These are phyloP conservation scores for Pezicula neosporulosa DNA, from an alignment of 2,329 filamentous ascomycete species.

Conservation along the genomic window DNA sequence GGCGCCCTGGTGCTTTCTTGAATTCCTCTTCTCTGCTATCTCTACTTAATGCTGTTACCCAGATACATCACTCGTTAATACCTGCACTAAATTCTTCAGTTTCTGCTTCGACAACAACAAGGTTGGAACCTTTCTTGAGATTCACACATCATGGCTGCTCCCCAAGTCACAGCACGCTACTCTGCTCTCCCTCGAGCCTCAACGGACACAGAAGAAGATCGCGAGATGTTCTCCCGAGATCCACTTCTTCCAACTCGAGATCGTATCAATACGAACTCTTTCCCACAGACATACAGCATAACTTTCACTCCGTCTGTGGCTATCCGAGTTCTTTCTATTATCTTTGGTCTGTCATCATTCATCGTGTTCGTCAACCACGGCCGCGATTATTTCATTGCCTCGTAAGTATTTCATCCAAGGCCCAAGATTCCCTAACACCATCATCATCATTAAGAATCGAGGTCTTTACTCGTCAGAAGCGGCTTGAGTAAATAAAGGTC, in stretches of 20 bases:
- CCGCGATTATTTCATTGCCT: constrained; percentile 7
- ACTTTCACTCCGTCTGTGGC: constrained; percentile 4
- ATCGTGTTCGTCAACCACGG: constrained; percentile 8
- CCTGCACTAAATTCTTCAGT: neutral
- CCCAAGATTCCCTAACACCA: too few species aligned
- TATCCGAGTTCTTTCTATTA: constrained; percentile 6
- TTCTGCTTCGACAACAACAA: neutral
- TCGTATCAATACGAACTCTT: neutral
- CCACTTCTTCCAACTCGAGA: neutral
- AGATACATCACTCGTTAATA: too few species aligned
- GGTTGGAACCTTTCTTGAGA: neutral
- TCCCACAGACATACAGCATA: constrained; percentile 2
- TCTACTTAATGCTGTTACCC: too few species aligned
- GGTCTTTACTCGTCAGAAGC: too few species aligned
- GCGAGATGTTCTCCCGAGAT: constrained; percentile 3
- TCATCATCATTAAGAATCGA: too few species aligned
- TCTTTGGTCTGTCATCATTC: constrained; percentile 1
- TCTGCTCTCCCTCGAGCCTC: neutral
- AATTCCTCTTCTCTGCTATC: too few species aligned
- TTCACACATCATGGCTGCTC: neutral
- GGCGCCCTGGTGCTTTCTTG: too few species aligned
- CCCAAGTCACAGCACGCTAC: neutral
- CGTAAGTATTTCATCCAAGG: constrained; percentile 3
- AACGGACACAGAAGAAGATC: constrained; percentile 1
- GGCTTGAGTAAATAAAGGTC: too few species aligned